A percentile compares a stretch with the other conserved stretches of the same genome.
phyloP scores from a whole-genome alignment of 257 asterid species.

The Solanum tarijense region DNA sequence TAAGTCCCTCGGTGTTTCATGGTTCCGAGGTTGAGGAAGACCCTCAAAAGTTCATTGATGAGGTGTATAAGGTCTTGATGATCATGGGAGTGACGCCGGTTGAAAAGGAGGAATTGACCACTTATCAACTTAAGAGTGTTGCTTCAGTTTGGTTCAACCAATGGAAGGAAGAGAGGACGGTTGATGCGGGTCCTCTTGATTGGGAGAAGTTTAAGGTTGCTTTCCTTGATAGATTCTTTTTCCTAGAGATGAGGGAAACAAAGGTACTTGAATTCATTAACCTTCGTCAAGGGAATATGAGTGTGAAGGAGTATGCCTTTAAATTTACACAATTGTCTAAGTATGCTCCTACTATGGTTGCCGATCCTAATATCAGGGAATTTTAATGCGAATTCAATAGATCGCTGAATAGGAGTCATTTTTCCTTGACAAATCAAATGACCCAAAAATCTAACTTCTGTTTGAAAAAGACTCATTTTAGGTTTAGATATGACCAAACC shows the following conservation, averaged over 20 bases:
- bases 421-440: no score
- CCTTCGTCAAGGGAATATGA: neutral
- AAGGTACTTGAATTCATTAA: neutral
- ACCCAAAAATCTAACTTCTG: no score
- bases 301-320: neutral
- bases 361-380: neutral
- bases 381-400: no score
- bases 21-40: neutral
- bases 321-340: neutral
- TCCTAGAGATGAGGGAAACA: neutral
- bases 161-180: neutral
- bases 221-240: neutral
- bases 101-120: neutral
- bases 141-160: neutral
- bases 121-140: neutral
- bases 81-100: neutral
- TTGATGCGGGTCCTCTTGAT: neutral
- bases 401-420: no score
- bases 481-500: no score
- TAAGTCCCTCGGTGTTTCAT: neutral
- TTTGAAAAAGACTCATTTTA: no score
- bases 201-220: neutral
- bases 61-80: neutral
- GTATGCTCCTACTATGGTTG: neutral
- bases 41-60: neutral